These are phyloP conservation scores for Globisporangium spinosum DNA, from an alignment of 352 stramenopile genomes.

Conservation along the genomic window DNA sequence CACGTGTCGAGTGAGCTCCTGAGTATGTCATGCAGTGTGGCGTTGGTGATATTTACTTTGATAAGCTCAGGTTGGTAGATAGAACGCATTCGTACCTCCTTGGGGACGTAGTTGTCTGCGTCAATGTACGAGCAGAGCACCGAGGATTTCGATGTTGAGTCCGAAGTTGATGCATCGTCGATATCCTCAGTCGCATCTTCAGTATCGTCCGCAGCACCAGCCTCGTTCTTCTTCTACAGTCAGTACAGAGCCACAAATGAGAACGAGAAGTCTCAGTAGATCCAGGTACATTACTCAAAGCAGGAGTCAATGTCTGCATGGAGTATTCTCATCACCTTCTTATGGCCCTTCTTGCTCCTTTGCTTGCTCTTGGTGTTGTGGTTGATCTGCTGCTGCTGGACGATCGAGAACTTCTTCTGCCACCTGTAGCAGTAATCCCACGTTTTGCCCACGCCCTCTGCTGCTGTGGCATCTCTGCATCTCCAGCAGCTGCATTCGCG, in stretches of 20 bases:
- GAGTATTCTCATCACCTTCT: neutral
- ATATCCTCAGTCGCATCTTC: conserved; percentile 13
- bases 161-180: conserved; percentile 4
- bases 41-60: neutral
- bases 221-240: conserved; percentile 17
- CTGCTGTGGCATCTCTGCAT: conserved; percentile 3
- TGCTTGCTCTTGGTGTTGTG: conserved; percentile 8
- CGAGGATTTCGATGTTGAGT: neutral
- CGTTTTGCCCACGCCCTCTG: conserved; percentile 26
- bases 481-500: neutral
- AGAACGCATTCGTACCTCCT: conserved; percentile 18
- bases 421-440: conserved; percentile 53
- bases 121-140: conserved; percentile 39
- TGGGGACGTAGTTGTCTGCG: conserved; percentile 44
- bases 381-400: conserved; percentile 3
- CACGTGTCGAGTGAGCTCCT: conserved; percentile 10
- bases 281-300: neutral
- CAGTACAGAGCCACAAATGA: no score
- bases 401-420: conserved; percentile 36
- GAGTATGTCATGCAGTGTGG: neutral
- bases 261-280: no score
- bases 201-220: conserved; percentile 12
- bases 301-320: neutral
- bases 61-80: neutral
- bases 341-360: conserved; percentile 16